Evolutionary conservation across 176 grass and related monocot genomes (phyloP).

Genomic region (Oryza australiensis): DNA sequence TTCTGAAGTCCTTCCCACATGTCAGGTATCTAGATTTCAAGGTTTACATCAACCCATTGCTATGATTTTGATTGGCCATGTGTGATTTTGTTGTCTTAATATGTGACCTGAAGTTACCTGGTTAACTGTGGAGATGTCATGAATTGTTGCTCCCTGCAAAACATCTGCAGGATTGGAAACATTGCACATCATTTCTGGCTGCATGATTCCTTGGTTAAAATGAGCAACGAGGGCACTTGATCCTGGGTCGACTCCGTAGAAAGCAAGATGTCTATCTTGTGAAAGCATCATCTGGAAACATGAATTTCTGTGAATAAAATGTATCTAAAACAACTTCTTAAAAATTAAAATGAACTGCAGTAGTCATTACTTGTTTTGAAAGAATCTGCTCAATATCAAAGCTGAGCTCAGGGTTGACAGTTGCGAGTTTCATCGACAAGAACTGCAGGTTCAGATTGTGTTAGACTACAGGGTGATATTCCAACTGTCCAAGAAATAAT

Average conservation of each 20-base stretch:
- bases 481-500: neutral
- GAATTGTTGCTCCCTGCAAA: slow-evolving; percentile 35
- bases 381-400: slow-evolving; percentile 80
- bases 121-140: slow-evolving; percentile 45
- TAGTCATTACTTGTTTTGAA: slow-evolving; percentile 77
- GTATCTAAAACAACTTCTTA: neutral
- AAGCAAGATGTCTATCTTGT: slow-evolving; percentile 58
- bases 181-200: slow-evolving; percentile 62
- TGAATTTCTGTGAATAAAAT: slow-evolving; percentile 11
- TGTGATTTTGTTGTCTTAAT: neutral
- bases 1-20: slow-evolving; percentile 76
- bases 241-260: slow-evolving; percentile 51
- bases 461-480: slow-evolving; percentile 32
- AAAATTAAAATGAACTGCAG: neutral
- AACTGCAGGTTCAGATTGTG: slow-evolving; percentile 61
- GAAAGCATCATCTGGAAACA: slow-evolving; percentile 69
- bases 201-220: slow-evolving; percentile 60
- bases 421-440: slow-evolving; percentile 94
- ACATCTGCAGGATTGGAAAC: slow-evolving; percentile 38
- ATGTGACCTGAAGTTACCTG: slow-evolving; percentile 58
- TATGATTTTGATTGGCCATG: slow-evolving; percentile 4
- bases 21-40: slow-evolving; percentile 59
- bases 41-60: slow-evolving; percentile 26
- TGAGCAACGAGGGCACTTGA: slow-evolving; percentile 45
- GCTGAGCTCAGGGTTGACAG: slow-evolving; percentile 82